Evolutionary conservation across 2,329 filamentous ascomycete species (phyloP), one percentile per base, ranked within the genome.

Genomic region (Exutisphaerella laricina): DNA sequence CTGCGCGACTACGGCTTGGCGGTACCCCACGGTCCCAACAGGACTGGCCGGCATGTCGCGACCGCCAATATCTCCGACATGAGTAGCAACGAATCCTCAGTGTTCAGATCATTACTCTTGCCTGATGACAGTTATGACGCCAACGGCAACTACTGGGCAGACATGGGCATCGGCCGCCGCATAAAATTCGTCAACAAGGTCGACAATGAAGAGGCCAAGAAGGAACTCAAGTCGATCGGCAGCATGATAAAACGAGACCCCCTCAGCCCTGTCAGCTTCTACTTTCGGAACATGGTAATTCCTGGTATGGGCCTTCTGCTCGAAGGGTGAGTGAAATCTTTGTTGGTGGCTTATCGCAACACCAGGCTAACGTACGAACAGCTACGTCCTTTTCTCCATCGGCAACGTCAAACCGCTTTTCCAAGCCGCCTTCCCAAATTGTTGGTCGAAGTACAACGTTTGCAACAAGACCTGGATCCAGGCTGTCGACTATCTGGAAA

Each of bases 351-450:
- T 29, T 25, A 14, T 13, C 9, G 22, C 14, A 42, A 8, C 8
- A 30, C 20, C 2, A 3, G 18, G 30, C 42, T 48, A 39, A 52
- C 20, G 4, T 25, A 5, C 7, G 14, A 8, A 3, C 40, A 80
- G 88, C 57, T 97, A 96, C 62, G 89, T 96, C 30, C 78, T 97
- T 14, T 97, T 97, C 74, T 96, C 89, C 50, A 96, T 97, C 56
- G 90, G 90, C 45, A 96, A 95, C 66, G 72, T 97, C 52, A 80
- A 85, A 60, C 85, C 89, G 4, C 75, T 97, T 8, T 90, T 95
- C 61, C 67, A 79, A 48, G 74, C 78, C 23, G 79, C 80, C 4
- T 97, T 90, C 76, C 78, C 80, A 1, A 56, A 69, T 3, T 97
- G 90, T 72, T 97, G 90, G 90, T 46, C 47, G 7, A 52, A 50